These are phyloP conservation scores for Raphanus sativus DNA, from an alignment of 345 rosid genomes.

Conservation along the genomic window DNA sequence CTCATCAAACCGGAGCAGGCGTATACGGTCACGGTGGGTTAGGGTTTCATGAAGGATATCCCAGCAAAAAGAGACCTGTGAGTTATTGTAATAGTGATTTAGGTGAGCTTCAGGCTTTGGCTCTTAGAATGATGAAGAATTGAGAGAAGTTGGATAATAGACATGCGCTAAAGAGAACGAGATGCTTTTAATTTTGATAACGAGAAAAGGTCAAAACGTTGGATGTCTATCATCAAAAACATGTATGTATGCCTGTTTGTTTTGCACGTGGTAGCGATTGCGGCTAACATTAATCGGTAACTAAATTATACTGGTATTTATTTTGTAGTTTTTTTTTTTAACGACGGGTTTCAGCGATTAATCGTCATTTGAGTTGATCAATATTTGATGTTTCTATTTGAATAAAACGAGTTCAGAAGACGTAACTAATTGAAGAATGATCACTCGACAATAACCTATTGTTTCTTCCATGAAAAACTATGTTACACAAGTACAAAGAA, in stretches of 20 bases:
- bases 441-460: background rate
- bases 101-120: constrained; percentile 88
- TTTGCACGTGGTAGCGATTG: background rate
- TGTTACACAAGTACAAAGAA: background rate
- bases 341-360: background rate
- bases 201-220: background rate
- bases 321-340: background rate
- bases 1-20: constrained; percentile 12
- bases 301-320: background rate
- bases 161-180: background rate
- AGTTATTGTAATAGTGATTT: constrained; percentile 46
- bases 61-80: constrained; percentile 37
- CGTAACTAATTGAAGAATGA: background rate
- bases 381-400: background rate
- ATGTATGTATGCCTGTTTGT: constrained; percentile 23
- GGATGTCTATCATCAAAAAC: constrained; percentile 28
- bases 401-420: background rate
- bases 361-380: background rate
- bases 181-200: background rate
- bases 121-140: constrained; percentile 80
- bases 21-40: constrained; percentile 28
- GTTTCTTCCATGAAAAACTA: background rate
- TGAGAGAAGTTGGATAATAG: constrained; percentile 28
- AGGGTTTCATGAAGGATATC: constrained; percentile 41
- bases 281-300: background rate